Evolutionary conservation across 2,329 filamentous ascomycete species (phyloP), one percentile per base, ranked within the genome.

Genomic region (Emergomyces orientalis): DNA sequence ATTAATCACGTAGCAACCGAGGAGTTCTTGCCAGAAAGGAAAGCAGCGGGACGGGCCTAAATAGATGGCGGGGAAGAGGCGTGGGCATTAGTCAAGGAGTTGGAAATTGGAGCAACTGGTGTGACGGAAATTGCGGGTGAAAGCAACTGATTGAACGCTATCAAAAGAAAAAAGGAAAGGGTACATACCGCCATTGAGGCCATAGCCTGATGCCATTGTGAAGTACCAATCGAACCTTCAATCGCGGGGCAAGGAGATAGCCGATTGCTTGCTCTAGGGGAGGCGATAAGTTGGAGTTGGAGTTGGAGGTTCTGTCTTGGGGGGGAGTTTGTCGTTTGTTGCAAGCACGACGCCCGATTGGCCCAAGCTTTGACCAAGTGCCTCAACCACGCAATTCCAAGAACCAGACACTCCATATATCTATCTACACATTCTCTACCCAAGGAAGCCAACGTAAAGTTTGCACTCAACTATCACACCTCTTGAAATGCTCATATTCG

Each of bases 21-120:
- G 89, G 68, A 97, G 87, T 80, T 99, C 94, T 81, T 99, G 94
- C 94, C 94, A 99, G 86, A 97, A 99, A 75, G 92, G 90, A 82
- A 96, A 97, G 86, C 94, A 99, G 78, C 93, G 90, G 71, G 82
- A 84, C 68, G 84, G 84, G 72, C 86, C 86, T 88, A 71, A 3
- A 22, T 34, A 22, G 9, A 34, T 19, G 45, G 62, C 58, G 62
- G 60, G 59, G 64, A 62, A 43, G 27, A 52, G 64, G 63, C 59
- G 59, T 64, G 63, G 49, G 30, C 54, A 65, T 62, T 54, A 64
- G 56, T 34, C 34, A 14, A 34, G 73, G 68, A 73, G 71, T 67
- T 58, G 63, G 52, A 39, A 57, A 58, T 54, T 67, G 63, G 62
- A 61, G 62, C 59, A 62, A 56, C 60, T 63, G 64, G 65, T 65